Evolutionary conservation across 1,284 basidiomycete species (phyloP), one percentile per base, ranked within the genome.

Genomic region (Athelia sp.): DNA sequence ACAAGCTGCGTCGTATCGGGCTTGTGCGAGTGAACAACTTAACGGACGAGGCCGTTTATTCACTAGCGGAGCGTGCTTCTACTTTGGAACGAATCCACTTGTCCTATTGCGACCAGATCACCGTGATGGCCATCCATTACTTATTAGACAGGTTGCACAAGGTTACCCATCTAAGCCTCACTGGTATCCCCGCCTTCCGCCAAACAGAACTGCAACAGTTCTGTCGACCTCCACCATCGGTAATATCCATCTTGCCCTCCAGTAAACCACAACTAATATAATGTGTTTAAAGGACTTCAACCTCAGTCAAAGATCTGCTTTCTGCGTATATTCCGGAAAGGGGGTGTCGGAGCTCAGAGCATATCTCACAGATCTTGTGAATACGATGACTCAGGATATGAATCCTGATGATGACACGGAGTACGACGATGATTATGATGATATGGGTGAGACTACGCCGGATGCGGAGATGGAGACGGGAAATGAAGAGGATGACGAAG

Each of bases 61-160:
- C 93, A 1, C 78, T 99, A 9, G 91, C 86, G 3, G 85, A 90
- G 50, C 78, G 86, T 14, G 81, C 89, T 56, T 79, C 83, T 34
- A 91, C 92, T 2, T 77, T 99, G 19, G 97, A 99, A 63, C 84
- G 97, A 31, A 93, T 99, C 26, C 97, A 99, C 66, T 74, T 99
- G 21, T 97, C 93, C 1, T 99, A 98, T 66, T 99, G 97, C 69
- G 93, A 98, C 62, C 92, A 97, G 59, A 89, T 99, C 53, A 84
- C 89, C 3, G 90, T 98, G 54, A 81, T 87, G 65, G 94, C 94
- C 13, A 83, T 99, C 46, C 90, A 96, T 58, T 93, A 88, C 68
- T 78, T 99, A 34, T 77, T 99, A 45, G 87, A 92, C 64, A 84
- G 89, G 58, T 77, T 99, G 17, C 81, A 84, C 56, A 90, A 92